Base-by-base conservation (phyloP, 2,329 filamentous ascomycete genomes). In the Sodiomyces alkalinus region DNA sequence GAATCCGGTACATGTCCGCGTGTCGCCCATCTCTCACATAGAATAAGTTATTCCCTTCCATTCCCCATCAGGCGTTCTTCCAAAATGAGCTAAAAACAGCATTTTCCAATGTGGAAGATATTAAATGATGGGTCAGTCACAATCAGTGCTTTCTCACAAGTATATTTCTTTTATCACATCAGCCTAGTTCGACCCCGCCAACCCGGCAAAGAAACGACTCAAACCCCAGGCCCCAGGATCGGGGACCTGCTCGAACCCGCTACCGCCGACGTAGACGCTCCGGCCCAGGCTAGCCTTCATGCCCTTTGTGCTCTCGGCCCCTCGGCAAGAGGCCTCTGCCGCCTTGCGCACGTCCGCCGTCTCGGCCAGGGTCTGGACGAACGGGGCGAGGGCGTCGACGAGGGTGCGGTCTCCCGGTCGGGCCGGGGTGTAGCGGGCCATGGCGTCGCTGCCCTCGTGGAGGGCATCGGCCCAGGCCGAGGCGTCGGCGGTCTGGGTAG, bases 201-300 rank as follows among this genome's bases (percentile, higher is more conserved):
- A 47, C 1, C 87, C 90, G 24, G 68, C 57, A 53, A 94, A 77
- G 55, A 98, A 86, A 49, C 76, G 72, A 19, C 78, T 76, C 39
- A 96, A 45, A 0, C 71, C 72, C 61, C 65, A 75, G 11, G 72
- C 73, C n/a, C 90, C 90, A 33, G 68, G 67, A 30, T 72, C 66
- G 0, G 66, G 67, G 7, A 66, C 66, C 42, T 57, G 46, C 38
- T 57, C 47, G 29, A 55, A 58, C 10, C 53, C 53, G 29, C 48
- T 53, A 4, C 79, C 36, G 18, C 80, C 82, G 28, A 92, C 72
- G 49, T 92, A 92, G 8, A 90, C 82, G 2, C 78, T 72, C 33
- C 83, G 61, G 6, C 90, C 90, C 22, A 98, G 59, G 41, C 77
- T 90, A 22, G 90, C 82, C 50, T 79, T 73, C 86, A 98, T 94